phyloP scores from a whole-genome alignment of 805 yeast species.

The Saccharomycopsis capsularis region DNA sequence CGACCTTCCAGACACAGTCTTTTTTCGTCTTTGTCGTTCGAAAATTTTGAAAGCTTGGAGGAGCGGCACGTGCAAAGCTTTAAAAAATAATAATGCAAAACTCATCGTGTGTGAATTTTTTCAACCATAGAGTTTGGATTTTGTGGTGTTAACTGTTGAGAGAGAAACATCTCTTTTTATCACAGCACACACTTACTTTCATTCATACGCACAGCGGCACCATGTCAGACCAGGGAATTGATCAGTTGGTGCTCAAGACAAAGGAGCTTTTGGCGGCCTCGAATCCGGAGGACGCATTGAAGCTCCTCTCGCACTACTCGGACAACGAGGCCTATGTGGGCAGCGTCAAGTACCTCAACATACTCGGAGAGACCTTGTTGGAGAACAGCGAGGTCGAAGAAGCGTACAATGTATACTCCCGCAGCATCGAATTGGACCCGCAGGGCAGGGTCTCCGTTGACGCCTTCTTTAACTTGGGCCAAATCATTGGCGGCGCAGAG shows the following conservation, averaged over 20 bases:
- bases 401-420: constrained; percentile 57
- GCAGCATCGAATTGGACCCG: constrained; percentile 65
- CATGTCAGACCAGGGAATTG: constrained; percentile 7
- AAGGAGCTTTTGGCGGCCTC: constrained; percentile 39
- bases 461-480: constrained; percentile 86
- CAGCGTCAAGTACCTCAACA: constrained; percentile 42
- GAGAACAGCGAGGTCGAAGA: constrained; percentile 75
- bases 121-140: no score
- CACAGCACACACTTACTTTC: no score
- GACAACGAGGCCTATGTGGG: constrained; percentile 30
- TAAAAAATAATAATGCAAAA: no score
- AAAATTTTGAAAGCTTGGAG: no score
- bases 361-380: constrained; percentile 68
- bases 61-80: no score
- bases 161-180: no score
- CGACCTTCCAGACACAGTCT: no score
- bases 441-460: constrained; percentile 61
- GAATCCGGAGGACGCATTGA: constrained; percentile 50
- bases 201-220: no score
- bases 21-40: no score
- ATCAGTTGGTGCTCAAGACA: constrained; percentile 30
- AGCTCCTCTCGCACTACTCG: constrained; percentile 35
- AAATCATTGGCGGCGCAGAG: constrained; percentile 73
- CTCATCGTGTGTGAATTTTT: no score
- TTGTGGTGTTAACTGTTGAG: no score